phyloP scores from a whole-genome alignment of 768 basidiomycete species.

The Naganishia antarctica region DNA sequence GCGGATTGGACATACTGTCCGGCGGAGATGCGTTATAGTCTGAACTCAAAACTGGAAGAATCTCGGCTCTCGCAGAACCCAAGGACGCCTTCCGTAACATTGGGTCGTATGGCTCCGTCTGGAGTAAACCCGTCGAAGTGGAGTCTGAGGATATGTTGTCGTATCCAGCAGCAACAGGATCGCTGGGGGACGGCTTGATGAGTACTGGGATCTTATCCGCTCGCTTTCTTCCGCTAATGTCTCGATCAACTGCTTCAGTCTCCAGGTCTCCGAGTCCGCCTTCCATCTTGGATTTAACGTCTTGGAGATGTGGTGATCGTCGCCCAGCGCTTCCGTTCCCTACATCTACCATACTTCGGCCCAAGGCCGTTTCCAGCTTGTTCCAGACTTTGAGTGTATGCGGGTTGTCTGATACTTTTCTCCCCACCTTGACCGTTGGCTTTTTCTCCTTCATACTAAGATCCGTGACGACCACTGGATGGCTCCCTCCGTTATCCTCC shows the following conservation, averaged over 20 bases:
- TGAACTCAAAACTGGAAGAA: background rate
- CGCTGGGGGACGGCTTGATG: slow-evolving; percentile 22
- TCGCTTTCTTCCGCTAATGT: slow-evolving; percentile 3
- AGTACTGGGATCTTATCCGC: background rate
- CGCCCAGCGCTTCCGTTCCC: background rate
- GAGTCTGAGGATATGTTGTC: slow-evolving; percentile 31
- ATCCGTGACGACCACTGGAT: slow-evolving; percentile 11
- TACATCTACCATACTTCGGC: too few relatives aligned
- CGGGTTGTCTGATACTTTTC: background rate
- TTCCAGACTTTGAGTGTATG: background rate
- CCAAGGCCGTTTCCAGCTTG: background rate
- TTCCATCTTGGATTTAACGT: background rate
- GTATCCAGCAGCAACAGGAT: slow-evolving; percentile 38
- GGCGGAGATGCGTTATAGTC: background rate
- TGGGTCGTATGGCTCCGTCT: slow-evolving; percentile 1
- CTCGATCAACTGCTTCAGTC: background rate
- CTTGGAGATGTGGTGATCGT: background rate
- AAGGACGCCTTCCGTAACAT: background rate
- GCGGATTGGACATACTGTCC: background rate
- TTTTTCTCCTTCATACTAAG: slow-evolving; percentile 13
- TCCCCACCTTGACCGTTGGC: background rate
- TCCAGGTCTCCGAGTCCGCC: background rate
- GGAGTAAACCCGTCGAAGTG: background rate
- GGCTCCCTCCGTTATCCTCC: background rate
- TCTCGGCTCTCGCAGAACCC: slow-evolving; percentile 6